Evolutionary conservation across 2,329 filamentous ascomycete genomes (phyloP).

Genomic region (Aspergillus aculeatus): DNA sequence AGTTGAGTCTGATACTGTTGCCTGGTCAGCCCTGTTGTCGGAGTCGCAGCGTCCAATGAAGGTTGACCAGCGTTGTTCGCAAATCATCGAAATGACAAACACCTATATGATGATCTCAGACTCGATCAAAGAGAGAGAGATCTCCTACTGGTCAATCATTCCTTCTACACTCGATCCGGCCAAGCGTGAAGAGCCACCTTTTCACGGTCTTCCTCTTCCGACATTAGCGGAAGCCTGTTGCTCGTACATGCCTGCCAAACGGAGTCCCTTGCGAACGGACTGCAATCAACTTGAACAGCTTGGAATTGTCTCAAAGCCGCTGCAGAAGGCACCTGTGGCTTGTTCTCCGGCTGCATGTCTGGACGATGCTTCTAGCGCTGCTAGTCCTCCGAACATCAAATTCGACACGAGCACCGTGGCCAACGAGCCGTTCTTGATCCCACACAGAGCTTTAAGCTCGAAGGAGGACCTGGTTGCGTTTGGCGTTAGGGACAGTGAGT

Average conservation of each 20-base stretch:
- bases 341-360: neutral
- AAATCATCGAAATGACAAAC: neutral
- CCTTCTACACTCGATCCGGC: neutral
- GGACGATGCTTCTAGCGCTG: neutral
- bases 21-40: neutral
- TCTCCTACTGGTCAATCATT: neutral
- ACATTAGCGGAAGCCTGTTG: neutral
- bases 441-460: neutral
- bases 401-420: too few relatives aligned
- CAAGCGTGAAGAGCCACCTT: neutral
- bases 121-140: neutral
- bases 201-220: neutral
- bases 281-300: neutral
- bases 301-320: neutral
- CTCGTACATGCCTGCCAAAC: neutral
- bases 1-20: neutral
- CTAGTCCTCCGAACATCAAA: neutral
- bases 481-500: neutral
- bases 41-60: neutral
- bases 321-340: neutral
- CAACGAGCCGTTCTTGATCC: too few relatives aligned
- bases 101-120: neutral
- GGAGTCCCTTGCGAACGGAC: neutral
- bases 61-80: neutral
- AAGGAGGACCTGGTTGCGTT: constrained; percentile 7